phyloP scores from a whole-genome alignment of 2,329 filamentous ascomycete genomes.

The Colletotrichum endophyticum region DNA sequence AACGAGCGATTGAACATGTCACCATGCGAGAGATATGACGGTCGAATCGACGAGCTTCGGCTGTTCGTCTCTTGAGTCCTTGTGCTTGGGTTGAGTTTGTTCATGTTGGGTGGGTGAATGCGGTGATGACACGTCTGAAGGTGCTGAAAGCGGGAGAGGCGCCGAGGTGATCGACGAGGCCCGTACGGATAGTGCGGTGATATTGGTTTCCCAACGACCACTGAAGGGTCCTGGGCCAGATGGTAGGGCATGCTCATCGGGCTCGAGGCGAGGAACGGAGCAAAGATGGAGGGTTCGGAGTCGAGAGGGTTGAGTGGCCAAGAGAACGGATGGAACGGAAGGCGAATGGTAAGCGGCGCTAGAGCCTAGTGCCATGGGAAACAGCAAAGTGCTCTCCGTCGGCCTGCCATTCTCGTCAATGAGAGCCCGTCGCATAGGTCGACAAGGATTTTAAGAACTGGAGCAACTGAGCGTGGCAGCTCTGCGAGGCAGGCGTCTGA shows the following conservation, averaged over 20 bases:
- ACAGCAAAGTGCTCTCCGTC: not conserved
- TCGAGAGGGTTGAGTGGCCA: not conserved
- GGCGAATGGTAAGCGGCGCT: not conserved
- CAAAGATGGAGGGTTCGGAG: not conserved
- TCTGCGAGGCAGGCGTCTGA: not conserved
- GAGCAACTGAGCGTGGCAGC: not conserved
- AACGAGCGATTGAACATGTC: not conserved
- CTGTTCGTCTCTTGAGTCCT: not conserved
- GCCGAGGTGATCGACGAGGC: slow-evolving; percentile 3
- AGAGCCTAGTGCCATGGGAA: not conserved
- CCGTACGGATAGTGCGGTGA: not conserved
- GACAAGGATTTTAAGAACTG: not conserved
- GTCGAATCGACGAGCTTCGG: not conserved
- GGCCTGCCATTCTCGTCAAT: slow-evolving; percentile 6
- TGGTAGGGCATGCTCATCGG: not conserved
- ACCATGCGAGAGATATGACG: not conserved
- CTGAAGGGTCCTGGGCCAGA: not conserved
- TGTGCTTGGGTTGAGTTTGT: not conserved
- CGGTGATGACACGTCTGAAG: slow-evolving; percentile 6
- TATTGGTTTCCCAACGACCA: not conserved
- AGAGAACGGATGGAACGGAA: slow-evolving; percentile 7
- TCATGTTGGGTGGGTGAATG: not conserved
- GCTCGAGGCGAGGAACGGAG: not conserved
- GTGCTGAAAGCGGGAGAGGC: slow-evolving; percentile 15
- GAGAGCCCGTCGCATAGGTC: not conserved